These are phyloP conservation scores for Ustilago xerochloae DNA, from an alignment of 1,284 basidiomycete genomes.

Conservation along the genomic window DNA sequence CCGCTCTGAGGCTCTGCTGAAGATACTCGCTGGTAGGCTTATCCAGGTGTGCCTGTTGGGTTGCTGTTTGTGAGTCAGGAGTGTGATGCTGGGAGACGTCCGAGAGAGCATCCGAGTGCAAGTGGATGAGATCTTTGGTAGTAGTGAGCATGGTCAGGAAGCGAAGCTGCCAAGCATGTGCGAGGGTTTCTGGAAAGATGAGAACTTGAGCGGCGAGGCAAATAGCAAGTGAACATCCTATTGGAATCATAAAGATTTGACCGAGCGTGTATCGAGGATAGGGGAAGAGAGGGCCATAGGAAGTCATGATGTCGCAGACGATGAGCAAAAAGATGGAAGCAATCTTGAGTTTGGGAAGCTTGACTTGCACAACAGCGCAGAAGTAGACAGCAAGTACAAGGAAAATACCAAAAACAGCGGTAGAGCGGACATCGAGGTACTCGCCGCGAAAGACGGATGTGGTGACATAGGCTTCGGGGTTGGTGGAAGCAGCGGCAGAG, in stretches of 20 bases:
- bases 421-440: constrained; percentile 76
- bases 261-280: constrained; percentile 75
- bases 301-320: constrained; percentile 51
- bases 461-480: constrained; percentile 37
- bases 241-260: constrained; percentile 60
- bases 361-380: constrained; percentile 75
- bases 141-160: constrained; percentile 46
- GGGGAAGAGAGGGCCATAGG: constrained; percentile 76
- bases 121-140: constrained; percentile 18
- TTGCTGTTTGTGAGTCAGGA: not conserved
- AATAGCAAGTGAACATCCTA: constrained; percentile 49
- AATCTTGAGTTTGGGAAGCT: constrained; percentile 75
- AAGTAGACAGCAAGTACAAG: constrained; percentile 76
- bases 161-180: constrained; percentile 71
- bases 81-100: constrained; percentile 14
- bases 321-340: constrained; percentile 70
- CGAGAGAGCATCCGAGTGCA: constrained; percentile 26
- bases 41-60: not conserved
- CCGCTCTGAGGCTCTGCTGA: constrained; percentile 14
- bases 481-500: constrained; percentile 57
- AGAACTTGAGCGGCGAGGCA: constrained; percentile 70
- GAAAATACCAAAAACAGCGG: constrained; percentile 76
- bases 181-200: constrained; percentile 80
- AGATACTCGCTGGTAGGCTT: constrained; percentile 22
- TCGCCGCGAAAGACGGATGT: constrained; percentile 75